Percentiles rank a stretch among this genome's conserved stretches.
Conservation (phyloP, 140 eudicot genomes). For the Flaveria floridana region DNA sequence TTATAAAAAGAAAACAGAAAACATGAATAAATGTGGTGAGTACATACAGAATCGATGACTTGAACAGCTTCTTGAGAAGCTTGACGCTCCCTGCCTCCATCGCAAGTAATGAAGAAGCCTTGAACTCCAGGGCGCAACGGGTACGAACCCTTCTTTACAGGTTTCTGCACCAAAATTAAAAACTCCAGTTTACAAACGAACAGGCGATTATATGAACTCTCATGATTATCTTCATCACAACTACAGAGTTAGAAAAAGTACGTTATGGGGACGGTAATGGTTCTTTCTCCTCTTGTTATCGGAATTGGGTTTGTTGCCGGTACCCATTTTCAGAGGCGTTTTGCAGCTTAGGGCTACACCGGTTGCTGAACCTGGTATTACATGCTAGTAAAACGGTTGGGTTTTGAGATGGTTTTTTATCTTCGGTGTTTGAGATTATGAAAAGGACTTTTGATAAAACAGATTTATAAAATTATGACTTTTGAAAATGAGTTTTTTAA, state of each 20-base stretch:
- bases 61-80: conserved; percentile 89
- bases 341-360: too few relatives aligned
- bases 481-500: too few relatives aligned
- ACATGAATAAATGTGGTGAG: too few relatives aligned
- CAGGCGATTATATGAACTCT: background rate
- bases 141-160: conserved; percentile 77
- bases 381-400: too few relatives aligned
- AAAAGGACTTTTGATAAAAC: too few relatives aligned
- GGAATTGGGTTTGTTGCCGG: conserved; percentile 25
- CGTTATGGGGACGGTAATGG: conserved; percentile 65
- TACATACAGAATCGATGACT: conserved; percentile 77
- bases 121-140: conserved; percentile 83
- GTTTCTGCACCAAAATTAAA: conserved; percentile 44
- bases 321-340: conserved; percentile 26
- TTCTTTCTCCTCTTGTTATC: conserved; percentile 56
- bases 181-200: background rate
- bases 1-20: background rate
- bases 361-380: too few relatives aligned
- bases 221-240: background rate
- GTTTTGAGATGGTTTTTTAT: too few relatives aligned
- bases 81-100: conserved; percentile 92
- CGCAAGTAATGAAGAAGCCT: conserved; percentile 93
- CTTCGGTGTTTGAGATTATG: too few relatives aligned
- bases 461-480: too few relatives aligned
- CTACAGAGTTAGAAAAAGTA: conserved; percentile 1